These are phyloP conservation scores for Boletus edulis DNA, from an alignment of 768 basidiomycete species.

Conservation along the genomic window DNA sequence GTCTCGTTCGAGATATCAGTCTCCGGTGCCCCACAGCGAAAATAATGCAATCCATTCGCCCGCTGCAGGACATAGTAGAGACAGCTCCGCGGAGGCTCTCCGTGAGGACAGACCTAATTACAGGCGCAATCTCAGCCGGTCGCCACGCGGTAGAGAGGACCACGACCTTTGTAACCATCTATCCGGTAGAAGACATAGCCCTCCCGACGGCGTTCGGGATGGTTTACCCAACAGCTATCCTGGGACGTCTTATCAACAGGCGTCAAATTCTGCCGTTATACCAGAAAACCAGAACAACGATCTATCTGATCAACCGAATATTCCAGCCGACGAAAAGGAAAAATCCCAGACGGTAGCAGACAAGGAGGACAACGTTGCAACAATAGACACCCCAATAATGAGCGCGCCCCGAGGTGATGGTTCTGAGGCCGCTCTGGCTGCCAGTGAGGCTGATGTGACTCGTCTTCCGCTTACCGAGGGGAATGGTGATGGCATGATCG, in stretches of 20 bases:
- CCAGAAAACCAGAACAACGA: not conserved
- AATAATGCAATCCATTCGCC: not conserved
- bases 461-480: not conserved
- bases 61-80: not conserved
- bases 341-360: not conserved
- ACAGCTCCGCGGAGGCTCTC: slow-evolving; percentile 5
- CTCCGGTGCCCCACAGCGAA: slow-evolving; percentile 6
- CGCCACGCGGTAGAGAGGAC: slow-evolving; percentile 5
- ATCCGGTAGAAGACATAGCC: not conserved
- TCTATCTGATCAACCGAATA: not conserved
- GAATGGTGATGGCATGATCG: not conserved
- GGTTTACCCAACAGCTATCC: not conserved
- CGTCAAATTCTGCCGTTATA: not conserved
- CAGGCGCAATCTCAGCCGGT: slow-evolving; percentile 1
- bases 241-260: not conserved
- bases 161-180: not conserved
- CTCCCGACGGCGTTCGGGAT: not conserved
- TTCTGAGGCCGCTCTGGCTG: not conserved
- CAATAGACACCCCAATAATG: not conserved
- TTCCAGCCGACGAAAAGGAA: slow-evolving; percentile 6
- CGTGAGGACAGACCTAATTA: not conserved
- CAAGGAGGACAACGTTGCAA: not conserved
- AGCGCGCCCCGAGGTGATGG: not conserved
- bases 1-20: slow-evolving; percentile 27
- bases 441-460: not conserved